Base-by-base conservation (phyloP, 352 stramenopile genomes). In the Pythium aquatile region DNA sequence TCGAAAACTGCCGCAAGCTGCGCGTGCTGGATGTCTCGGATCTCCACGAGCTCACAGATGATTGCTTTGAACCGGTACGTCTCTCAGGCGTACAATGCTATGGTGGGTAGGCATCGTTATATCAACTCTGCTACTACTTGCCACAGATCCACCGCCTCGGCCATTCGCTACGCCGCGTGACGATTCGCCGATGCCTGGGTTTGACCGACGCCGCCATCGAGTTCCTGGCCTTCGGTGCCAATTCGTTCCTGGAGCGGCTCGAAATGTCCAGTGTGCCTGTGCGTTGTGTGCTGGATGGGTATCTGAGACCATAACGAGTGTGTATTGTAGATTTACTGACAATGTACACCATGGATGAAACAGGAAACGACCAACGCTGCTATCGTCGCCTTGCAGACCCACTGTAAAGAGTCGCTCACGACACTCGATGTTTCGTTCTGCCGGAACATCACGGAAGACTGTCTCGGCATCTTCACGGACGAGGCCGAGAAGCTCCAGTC, bases 221-320 rank as follows among this genome's bases (percentile, higher is more conserved):
- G 24, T 79, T 88, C 58, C 65, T 94, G 20, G 78, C 80, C 1
- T 70, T 83, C 44, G 82, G 83, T 0, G 78, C 81, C 0, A 83
- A 81, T 11, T 57, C 69, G 42, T 90, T 83, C 52, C 63, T 94
- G 4, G 67, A 90, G 68, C 59, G 65, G 2, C 66, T 94, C 6
- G 74, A 90, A 61, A 88, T 94, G 72, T 92, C 85, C 1, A 94
- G 85, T 58, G 67, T 94, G 9, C 68, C 81, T 67, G 85, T 94
- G 74, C 61, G 81, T 70, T 11, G 2, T 10, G 33, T 10, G 14
- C 0, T 33, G 37, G 26, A 13, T 16, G 13, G 56, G 24, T 33
- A 33, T 63, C 28, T 29, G 26, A 24, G 28, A 40, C 30, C 37
- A 20, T 53, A 57, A 28, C 20, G 20, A 24, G 20, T 24, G 20